Evolutionary conservation across 371 early-diverging fungal species (phyloP).

Genomic region (Nematocida ironsii): DNA sequence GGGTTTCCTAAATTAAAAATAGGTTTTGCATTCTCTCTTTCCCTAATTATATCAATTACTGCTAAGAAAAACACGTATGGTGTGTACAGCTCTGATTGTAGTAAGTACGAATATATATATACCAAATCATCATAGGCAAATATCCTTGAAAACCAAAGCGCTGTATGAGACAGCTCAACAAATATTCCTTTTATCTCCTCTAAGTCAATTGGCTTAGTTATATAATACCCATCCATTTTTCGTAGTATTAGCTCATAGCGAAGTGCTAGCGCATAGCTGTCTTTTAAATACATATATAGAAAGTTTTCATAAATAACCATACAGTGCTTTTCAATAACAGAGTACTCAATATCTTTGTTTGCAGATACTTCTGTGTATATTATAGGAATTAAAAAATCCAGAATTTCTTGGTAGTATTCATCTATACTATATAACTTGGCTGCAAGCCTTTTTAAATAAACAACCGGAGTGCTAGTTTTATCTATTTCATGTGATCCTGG

Average conservation of each 20-base stretch:
- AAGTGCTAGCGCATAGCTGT: neutral
- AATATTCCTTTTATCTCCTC: constrained; percentile 12
- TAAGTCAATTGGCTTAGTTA: neutral
- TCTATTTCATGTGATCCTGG: neutral
- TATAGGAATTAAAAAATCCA: constrained; percentile 26
- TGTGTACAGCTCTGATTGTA: constrained; percentile 2
- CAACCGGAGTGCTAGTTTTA: neutral
- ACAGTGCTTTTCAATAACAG: neutral
- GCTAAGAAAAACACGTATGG: constrained; percentile 34
- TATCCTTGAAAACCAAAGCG: constrained; percentile 36
- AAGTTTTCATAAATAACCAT: constrained; percentile 16
- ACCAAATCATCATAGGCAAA: constrained; percentile 23
- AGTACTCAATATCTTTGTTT: constrained; percentile 1
- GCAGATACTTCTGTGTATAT: constrained; percentile 18
- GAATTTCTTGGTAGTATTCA: constrained; percentile 35
- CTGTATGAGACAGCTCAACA: constrained; percentile 9
- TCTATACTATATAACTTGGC: constrained; percentile 20
- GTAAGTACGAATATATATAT: constrained; percentile 19
- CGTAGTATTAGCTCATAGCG: neutral
- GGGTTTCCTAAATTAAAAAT: neutral
- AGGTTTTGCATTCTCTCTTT: neutral
- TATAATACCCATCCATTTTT: constrained; percentile 2
- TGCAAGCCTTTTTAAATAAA: neutral
- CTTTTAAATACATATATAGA: neutral
- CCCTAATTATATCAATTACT: neutral